Base-by-base conservation (phyloP, 2,329 filamentous ascomycete species). In the Neonectria sp. region DNA sequence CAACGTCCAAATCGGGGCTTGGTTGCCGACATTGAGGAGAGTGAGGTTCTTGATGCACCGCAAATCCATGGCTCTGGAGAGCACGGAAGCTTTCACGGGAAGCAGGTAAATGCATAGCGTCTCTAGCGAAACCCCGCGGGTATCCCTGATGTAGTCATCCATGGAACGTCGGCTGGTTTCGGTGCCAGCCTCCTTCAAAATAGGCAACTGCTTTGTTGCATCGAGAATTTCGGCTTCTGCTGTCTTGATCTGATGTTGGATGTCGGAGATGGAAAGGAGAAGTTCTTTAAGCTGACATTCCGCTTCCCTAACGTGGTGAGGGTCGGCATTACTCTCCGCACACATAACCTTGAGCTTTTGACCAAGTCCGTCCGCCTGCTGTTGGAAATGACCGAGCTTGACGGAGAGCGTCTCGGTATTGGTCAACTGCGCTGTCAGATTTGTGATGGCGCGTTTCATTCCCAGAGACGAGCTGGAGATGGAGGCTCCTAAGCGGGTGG, bases 11-110 rank as follows among this genome's bases (percentile, higher is more conserved):
- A 92, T 86, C 0, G 85, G 81, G 31, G 83, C 83, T 75, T 92
- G 90, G 6, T 86, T 82, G 2, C 90, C 90, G 21, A 92, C 89
- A 68, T 90, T 91, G 52, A 92, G 84, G 27, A 92, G 81, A 1
- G 89, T 90, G 21, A 92, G 80, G 53, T 83, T 84, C 69, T 81
- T 85, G n/a, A 92, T 80, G 4, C 82, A 81, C n/a, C 81, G 81
- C 4, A 92, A 73, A 71, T 92, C 88, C 40, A 92, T 79, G 0
- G 88, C 87, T 31, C 84, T 82, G 21, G 82, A 85, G 9, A 92
- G 74, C 0, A 91, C 84, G 0, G 86, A 87, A 3, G 89, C 83
- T 75, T 88, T 90, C 71, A 90, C 82, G 0, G 90, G 90, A 37
- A 92, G 85, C 35, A 90, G 82, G 71, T 90, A 83, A 29, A 92